Evolutionary conservation across 2,329 filamentous ascomycete genomes (phyloP).

Genomic region (Xylaria sp.): DNA sequence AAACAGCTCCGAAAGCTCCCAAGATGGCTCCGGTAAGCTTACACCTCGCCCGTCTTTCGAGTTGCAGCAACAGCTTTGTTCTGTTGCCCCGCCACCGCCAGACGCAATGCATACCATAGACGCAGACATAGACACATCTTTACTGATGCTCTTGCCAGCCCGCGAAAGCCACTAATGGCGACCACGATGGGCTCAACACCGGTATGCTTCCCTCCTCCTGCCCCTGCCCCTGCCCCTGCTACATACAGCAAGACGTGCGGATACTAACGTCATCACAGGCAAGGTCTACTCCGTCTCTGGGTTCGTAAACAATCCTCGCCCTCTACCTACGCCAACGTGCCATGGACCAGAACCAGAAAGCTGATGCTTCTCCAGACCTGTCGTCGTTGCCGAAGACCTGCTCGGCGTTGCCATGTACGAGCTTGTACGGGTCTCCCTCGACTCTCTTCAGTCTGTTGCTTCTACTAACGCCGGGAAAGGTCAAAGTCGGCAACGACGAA

Average conservation of each 20-base stretch:
- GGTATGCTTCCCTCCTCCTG: constrained; percentile 46
- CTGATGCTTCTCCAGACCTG: constrained; percentile 70
- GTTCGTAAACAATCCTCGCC: constrained; percentile 54
- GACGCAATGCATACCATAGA: neutral
- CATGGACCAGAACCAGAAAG: constrained; percentile 27
- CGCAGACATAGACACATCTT: neutral
- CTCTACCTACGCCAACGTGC: neutral
- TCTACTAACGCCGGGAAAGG: constrained; percentile 60
- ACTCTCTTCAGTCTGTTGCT: neutral
- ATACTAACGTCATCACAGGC: constrained; percentile 53
- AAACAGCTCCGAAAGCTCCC: constrained; percentile 48
- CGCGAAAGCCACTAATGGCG: constrained; percentile 48
- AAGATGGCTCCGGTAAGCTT: constrained; percentile 67
- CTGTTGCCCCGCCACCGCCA: constrained; percentile 29
- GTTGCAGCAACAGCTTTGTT: constrained; percentile 17
- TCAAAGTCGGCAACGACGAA: constrained; percentile 89
- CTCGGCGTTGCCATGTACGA: constrained; percentile 99
- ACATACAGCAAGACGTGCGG: constrained; percentile 1
- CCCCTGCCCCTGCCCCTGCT: too few species aligned
- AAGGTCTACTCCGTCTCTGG: constrained; percentile 72
- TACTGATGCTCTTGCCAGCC: constrained; percentile 41
- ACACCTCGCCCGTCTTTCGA: constrained; percentile 36
- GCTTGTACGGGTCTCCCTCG: constrained; percentile 70
- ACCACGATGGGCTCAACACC: constrained; percentile 45
- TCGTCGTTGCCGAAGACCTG: constrained; percentile 98